Evolutionary conservation across 495 filamentous ascomycete species (phyloP).

Genomic region (Massariosphaeria phaeospora): DNA sequence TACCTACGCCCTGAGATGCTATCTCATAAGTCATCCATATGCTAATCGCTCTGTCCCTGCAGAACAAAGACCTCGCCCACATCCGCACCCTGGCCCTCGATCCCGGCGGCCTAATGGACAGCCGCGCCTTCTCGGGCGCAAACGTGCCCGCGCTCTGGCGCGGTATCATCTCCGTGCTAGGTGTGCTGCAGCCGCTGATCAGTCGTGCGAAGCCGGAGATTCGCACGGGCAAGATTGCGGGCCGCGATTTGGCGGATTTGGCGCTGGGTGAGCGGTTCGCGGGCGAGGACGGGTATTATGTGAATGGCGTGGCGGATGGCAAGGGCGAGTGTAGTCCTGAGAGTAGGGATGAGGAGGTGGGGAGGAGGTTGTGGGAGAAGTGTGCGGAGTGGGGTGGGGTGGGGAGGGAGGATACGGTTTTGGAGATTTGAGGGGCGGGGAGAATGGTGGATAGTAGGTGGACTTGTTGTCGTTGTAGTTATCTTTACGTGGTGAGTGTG

Average conservation of each 20-base stretch:
- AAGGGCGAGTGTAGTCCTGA: constrained; percentile 42
- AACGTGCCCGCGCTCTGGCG: constrained; percentile 1
- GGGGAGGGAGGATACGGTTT: constrained; percentile 25
- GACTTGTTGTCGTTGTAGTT: too few species aligned
- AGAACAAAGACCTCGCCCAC: not conserved
- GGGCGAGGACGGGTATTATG: constrained; percentile 43
- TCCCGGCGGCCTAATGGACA: constrained; percentile 17
- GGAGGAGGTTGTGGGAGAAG: constrained; percentile 45
- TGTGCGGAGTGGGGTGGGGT: constrained; percentile 44
- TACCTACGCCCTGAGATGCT: too few species aligned
- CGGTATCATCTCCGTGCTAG: constrained; percentile 21
- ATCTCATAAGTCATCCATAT: too few species aligned
- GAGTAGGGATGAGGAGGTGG: constrained; percentile 41
- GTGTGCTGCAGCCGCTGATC: constrained; percentile 40
- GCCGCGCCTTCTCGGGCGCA: not conserved
- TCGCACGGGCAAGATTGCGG: constrained; percentile 40
- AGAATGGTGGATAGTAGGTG: too few species aligned
- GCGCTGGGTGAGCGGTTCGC: constrained; percentile 33
- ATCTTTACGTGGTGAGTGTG: too few species aligned
- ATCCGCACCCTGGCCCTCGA: constrained; percentile 12
- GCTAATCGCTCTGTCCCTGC: too few species aligned
- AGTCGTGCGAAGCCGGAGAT: constrained; percentile 39
- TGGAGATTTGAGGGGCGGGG: too few species aligned
- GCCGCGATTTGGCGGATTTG: constrained; percentile 39
- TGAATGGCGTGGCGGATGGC: constrained; percentile 37